Evolutionary conservation across 2,329 filamentous ascomycete genomes (phyloP).

Genomic region (Fusarium guadeloupense): DNA sequence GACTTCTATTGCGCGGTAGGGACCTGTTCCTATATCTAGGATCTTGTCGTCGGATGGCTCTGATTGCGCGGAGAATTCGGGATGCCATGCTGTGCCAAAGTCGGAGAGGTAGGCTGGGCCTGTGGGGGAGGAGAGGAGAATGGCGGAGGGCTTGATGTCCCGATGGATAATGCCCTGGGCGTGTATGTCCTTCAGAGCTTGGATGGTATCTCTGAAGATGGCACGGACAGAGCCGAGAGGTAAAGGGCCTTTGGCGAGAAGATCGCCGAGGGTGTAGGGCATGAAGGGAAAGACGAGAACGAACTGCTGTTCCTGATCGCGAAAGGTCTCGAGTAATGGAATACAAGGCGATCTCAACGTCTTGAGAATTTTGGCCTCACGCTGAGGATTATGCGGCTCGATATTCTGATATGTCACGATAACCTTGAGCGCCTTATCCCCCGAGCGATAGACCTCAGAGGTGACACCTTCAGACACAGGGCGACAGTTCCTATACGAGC

Average conservation of each 20-base stretch:
- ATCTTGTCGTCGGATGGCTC: constrained; percentile 80
- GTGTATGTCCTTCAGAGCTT: constrained; percentile 77
- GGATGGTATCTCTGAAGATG: constrained; percentile 74
- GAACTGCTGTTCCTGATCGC: constrained; percentile 74
- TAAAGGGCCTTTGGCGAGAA: constrained; percentile 64
- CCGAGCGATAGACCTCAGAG: constrained; percentile 81
- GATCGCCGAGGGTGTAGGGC: constrained; percentile 73
- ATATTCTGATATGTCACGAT: constrained; percentile 77
- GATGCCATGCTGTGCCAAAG: constrained; percentile 91
- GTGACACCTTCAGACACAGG: constrained; percentile 75
- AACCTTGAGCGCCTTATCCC: constrained; percentile 78
- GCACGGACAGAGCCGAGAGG: constrained; percentile 46
- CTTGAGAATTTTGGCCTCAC: constrained; percentile 80
- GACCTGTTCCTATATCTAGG: constrained; percentile 91
- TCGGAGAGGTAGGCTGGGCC: constrained; percentile 85
- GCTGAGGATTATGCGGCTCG: constrained; percentile 82
- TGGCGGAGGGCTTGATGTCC: constrained; percentile 92
- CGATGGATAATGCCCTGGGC: constrained; percentile 82
- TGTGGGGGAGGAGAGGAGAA: constrained; percentile 73
- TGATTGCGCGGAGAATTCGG: constrained; percentile 62
- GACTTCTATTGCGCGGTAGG: constrained; percentile 89
- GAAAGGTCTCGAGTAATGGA: constrained; percentile 76
- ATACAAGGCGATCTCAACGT: constrained; percentile 67
- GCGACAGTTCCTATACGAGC: constrained; percentile 62
- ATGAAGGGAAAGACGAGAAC: constrained; percentile 89